Conservation (phyloP, 805 yeast species). For the Saturnispora hagleri region DNA sequence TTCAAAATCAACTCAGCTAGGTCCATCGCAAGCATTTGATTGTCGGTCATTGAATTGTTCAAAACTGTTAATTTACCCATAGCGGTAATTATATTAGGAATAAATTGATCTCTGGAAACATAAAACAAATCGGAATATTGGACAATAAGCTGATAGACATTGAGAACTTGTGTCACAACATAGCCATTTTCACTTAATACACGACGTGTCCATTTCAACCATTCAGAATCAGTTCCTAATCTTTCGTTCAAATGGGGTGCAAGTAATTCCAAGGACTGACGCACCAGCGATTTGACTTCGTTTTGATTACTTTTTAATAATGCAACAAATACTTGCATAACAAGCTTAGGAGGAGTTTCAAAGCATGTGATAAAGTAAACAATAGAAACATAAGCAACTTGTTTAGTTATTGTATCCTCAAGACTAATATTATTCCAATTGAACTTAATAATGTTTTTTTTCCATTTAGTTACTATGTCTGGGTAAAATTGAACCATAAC, state of each 20-base stretch:
- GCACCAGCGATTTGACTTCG: constrained; percentile 75
- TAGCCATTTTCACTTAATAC: constrained; percentile 86
- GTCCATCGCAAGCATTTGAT: constrained; percentile 80
- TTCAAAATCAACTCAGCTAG: constrained; percentile 73
- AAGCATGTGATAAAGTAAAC: constrained; percentile 77
- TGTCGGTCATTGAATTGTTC: constrained; percentile 70
- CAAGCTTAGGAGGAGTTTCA: constrained; percentile 82
- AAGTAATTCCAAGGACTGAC: constrained; percentile 76
- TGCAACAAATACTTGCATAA: constrained; percentile 88
- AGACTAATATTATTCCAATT: constrained; percentile 89
- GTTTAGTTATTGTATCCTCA: constrained; percentile 83
- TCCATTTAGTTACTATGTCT: constrained; percentile 42
- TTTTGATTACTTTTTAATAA: constrained; percentile 73
- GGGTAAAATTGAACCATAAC: constrained; percentile 65
- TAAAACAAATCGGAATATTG: constrained; percentile 79
- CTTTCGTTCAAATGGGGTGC: constrained; percentile 80
- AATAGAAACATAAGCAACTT: constrained; percentile 85
- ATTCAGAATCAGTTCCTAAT: constrained; percentile 50
- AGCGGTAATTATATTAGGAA: constrained; percentile 80
- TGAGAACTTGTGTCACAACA: constrained; percentile 75
- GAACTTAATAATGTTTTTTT: constrained; percentile 84
- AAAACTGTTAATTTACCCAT: constrained; percentile 82
- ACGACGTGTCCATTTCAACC: constrained; percentile 94
- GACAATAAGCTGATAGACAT: constrained; percentile 81
- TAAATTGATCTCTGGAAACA: constrained; percentile 79